phyloP scores from a whole-genome alignment of 1,139 yeast genomes.

The Diutina ranongensis region DNA sequence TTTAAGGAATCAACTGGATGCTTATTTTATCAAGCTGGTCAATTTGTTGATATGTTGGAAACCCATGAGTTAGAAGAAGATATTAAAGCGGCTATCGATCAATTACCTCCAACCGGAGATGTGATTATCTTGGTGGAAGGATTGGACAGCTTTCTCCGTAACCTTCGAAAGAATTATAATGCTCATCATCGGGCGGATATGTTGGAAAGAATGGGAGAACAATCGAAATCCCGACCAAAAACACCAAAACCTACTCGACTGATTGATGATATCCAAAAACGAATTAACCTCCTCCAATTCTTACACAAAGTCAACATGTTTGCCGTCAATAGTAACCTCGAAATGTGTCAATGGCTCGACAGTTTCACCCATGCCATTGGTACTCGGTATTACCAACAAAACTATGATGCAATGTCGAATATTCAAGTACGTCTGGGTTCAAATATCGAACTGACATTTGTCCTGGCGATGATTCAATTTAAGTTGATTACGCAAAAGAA shows the following conservation, averaged over 20 bases:
- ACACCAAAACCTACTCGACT: background rate
- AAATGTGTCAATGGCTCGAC: background rate
- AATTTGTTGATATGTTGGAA: background rate
- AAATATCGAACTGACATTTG: background rate
- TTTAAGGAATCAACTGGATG: background rate
- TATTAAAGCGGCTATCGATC: background rate
- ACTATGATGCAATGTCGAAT: background rate
- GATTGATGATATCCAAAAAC: background rate
- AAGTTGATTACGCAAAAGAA: background rate
- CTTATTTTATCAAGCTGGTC: background rate
- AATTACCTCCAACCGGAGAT: background rate
- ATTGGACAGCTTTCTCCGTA: background rate
- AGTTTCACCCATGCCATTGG: background rate
- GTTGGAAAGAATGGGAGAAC: background rate
- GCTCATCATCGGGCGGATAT: background rate
- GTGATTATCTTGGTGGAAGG: background rate
- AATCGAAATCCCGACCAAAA: background rate
- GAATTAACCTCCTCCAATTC: background rate
- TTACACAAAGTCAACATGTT: background rate
- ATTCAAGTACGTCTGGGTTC: background rate
- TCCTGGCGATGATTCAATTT: slow-evolving; percentile 4
- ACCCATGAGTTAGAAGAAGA: background rate
- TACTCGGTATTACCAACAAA: background rate
- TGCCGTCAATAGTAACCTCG: background rate
- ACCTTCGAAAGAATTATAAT: background rate